A percentile compares a stretch with the other conserved stretches of the same genome.
Evolutionary conservation across 2,329 filamentous ascomycete genomes (phyloP).

Genomic region (Paraphaeosphaeria minitans): DNA sequence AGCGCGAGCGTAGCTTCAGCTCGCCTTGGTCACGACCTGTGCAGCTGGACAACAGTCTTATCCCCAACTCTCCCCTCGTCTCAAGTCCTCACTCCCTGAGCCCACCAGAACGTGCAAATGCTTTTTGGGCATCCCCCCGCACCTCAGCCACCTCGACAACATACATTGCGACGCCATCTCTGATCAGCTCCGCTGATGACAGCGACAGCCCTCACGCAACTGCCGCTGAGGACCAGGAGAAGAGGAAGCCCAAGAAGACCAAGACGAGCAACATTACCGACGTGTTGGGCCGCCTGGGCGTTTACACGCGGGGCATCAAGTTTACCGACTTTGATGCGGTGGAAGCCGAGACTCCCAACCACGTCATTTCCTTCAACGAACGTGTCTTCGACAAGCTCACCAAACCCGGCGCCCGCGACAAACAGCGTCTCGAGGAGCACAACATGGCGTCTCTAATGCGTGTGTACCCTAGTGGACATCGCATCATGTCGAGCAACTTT

Average conservation of each 20-base stretch:
- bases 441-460: constrained; percentile 87
- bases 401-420: constrained; percentile 74
- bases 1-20: constrained; percentile 70
- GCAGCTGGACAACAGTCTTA: constrained; percentile 61
- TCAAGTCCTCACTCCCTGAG: constrained; percentile 60
- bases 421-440: constrained; percentile 81
- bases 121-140: constrained; percentile 57
- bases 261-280: constrained; percentile 83
- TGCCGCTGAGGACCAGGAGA: constrained; percentile 63
- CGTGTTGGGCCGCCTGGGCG: constrained; percentile 81
- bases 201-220: constrained; percentile 68
- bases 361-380: constrained; percentile 95
- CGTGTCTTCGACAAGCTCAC: constrained; percentile 82
- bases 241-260: constrained; percentile 64
- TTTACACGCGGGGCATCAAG: constrained; percentile 78
- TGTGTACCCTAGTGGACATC: constrained; percentile 84
- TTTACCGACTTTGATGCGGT: constrained; percentile 78
- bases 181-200: constrained; percentile 70
- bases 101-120: constrained; percentile 54
- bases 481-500: constrained; percentile 89
- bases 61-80: constrained; percentile 56
- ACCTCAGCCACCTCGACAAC: constrained; percentile 62
- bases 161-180: constrained; percentile 60
- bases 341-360: constrained; percentile 86
- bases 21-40: constrained; percentile 73